phyloP scores from a whole-genome alignment of 1,284 basidiomycete genomes.

The Austroboletus novae-zelandiae region DNA sequence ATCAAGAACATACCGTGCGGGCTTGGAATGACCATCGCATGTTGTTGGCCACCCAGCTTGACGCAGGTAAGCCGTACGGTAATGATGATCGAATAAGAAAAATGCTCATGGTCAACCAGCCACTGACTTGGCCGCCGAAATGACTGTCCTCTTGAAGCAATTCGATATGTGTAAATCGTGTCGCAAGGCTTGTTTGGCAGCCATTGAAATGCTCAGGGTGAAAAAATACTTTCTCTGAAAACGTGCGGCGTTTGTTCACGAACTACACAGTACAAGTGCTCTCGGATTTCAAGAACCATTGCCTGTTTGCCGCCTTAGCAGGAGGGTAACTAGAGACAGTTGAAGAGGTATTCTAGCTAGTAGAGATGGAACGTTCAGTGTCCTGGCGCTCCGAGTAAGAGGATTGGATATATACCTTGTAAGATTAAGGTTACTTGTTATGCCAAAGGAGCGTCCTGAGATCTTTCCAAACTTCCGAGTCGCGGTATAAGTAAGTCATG shows the following conservation, averaged over 20 bases:
- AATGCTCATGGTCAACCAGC: slow-evolving; percentile 35
- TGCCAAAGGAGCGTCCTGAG: slow-evolving; percentile 72
- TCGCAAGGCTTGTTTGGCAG: slow-evolving; percentile 52
- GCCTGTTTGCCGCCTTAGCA: slow-evolving; percentile 28
- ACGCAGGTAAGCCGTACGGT: slow-evolving; percentile 43
- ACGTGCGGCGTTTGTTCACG: slow-evolving; percentile 10
- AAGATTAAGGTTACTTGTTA: slow-evolving; percentile 48
- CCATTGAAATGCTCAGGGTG: slow-evolving; percentile 66
- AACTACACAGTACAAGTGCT: slow-evolving; percentile 57
- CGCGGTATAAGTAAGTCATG: slow-evolving; percentile 75
- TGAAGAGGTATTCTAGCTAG: background rate
- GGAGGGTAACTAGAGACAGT: slow-evolving; percentile 20
- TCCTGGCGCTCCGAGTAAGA: background rate
- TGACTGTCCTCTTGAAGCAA: slow-evolving; percentile 43
- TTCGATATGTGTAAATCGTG: slow-evolving; percentile 49
- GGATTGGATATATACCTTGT: slow-evolving; percentile 6
- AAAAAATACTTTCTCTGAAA: slow-evolving; percentile 14
- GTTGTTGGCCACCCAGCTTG: slow-evolving; percentile 41
- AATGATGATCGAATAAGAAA: background rate
- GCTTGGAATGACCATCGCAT: slow-evolving; percentile 50
- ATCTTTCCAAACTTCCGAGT: slow-evolving; percentile 68
- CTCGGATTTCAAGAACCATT: slow-evolving; percentile 40
- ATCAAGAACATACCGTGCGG: slow-evolving; percentile 41
- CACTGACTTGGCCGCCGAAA: slow-evolving; percentile 62
- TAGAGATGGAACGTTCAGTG: background rate